Percentiles rank a stretch among this genome's conserved stretches.
Evolutionary conservation across 139 green algal species (phyloP).

Genomic region (Ettlia oleoabundans): DNA sequence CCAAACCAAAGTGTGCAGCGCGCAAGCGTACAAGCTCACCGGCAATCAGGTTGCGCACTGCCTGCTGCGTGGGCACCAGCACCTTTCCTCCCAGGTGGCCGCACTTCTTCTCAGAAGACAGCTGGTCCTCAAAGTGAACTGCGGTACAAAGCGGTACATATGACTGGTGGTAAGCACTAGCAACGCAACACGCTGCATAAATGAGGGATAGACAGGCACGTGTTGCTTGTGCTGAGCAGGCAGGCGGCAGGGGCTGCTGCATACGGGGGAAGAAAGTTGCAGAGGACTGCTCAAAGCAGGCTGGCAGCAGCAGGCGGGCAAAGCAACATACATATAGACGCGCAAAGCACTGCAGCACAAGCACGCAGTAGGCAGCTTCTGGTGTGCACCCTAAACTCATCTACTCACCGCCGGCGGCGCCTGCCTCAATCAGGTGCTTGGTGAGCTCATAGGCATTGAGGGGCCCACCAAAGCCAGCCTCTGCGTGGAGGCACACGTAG

Average conservation of each 20-base stretch:
- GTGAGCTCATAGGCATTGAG: conserved; percentile 89
- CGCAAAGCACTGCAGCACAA: no score
- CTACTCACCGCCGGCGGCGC: conserved; percentile 60
- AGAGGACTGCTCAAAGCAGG: no score
- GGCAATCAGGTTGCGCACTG: conserved; percentile 79
- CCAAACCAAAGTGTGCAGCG: no score
- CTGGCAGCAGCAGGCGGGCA: no score
- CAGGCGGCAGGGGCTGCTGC: no score
- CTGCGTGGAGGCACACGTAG: conserved; percentile 24
- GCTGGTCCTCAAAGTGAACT: conserved; percentile 88
- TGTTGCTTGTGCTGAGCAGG: no score
- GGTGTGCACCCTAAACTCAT: no score
- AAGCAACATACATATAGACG: no score
- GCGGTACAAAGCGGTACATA: neutral
- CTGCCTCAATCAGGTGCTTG: conserved; percentile 79
- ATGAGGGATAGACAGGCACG: neutral
- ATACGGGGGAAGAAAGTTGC: no score
- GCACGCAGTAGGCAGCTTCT: no score
- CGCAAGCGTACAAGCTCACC: neutral
- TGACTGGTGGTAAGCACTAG: neutral
- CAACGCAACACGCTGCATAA: neutral
- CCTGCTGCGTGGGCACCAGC: conserved; percentile 75
- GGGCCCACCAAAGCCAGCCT: conserved; percentile 90
- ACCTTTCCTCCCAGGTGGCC: conserved; percentile 87
- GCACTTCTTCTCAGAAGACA: conserved; percentile 75